Base-by-base conservation (phyloP, 2,329 filamentous ascomycete species). In the Exutisphaerella laricina region DNA sequence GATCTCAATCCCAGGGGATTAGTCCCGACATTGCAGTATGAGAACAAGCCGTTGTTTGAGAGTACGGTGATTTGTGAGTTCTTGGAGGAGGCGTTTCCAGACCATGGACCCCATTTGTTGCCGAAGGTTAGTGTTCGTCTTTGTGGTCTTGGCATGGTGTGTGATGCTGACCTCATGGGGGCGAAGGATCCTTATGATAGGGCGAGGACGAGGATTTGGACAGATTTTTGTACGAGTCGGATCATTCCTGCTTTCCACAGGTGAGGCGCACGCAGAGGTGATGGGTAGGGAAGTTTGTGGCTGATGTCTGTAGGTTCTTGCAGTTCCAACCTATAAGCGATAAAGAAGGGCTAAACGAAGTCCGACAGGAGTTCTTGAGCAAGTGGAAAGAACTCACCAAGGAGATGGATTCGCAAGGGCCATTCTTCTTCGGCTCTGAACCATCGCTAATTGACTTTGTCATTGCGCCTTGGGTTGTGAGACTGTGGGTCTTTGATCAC, bases 51-150 rank as follows among this genome's bases (percentile, higher is more conserved):
- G 0, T 69, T 89, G 5, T 88, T 84, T 54, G 84, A 90, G 62
- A 85, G 80, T 56, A 77, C 71, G 5, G 76, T 89, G 34, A 73
- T 90, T 26, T 81, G 79, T 64, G 84, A 88, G 60, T 90, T 85
- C 52, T 70, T 90, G 1, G 80, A 90, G 50, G 84, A 89, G 49
- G 78, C 78, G 0, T 88, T 79, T 48, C 67, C 73, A 0, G 69
- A 70, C 3, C 72, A 57, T 62, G 69, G 41, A 41, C 71, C 70
- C 1, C 60, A 64, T 1, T 61, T 89, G 3, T 64, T 85, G 7
- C 80, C 84, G 2, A 23, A 23, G 23, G 23, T 26, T 7, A 7
- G n/a, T n/a, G n/a, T n/a, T n/a, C n/a, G n/a, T n/a, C n/a, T n/a
- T n/a, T n/a, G n/a, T n/a, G n/a, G n/a, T n/a, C n/a, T n/a, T n/a